Percentiles rank a stretch among this genome's conserved stretches.
Evolutionary conservation across 805 yeast genomes (phyloP).

Genomic region (Wickerhamiella nectarea): DNA sequence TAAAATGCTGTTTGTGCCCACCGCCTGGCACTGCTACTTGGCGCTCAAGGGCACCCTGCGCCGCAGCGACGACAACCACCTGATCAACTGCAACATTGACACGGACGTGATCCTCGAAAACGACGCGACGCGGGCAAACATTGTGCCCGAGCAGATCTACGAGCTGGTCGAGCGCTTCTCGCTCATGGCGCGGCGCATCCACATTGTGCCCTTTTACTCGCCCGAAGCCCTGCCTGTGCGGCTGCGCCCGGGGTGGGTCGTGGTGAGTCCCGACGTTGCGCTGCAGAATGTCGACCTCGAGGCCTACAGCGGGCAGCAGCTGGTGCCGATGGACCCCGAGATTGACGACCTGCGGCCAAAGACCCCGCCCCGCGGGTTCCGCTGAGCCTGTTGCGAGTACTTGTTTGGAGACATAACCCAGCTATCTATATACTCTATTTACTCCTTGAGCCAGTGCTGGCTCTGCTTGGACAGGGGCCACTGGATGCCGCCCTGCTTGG

Average conservation of each 20-base stretch:
- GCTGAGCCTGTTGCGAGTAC: not conserved
- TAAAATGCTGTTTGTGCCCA: conserved; percentile 40
- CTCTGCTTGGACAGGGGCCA: conserved; percentile 21
- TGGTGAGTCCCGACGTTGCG: conserved; percentile 71
- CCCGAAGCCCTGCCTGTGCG: conserved; percentile 41
- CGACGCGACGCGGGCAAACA: conserved; percentile 17
- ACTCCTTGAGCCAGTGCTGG: conserved; percentile 21
- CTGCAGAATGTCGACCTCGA: conserved; percentile 51
- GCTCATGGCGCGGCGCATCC: conserved; percentile 66
- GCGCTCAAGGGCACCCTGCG: conserved; percentile 90
- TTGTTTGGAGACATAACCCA: too few relatives aligned
- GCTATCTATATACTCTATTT: conserved; percentile 3
- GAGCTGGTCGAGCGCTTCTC: conserved; percentile 80
- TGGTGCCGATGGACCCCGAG: conserved; percentile 53
- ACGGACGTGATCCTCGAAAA: conserved; percentile 73
- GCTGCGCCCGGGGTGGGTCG: conserved; percentile 83
- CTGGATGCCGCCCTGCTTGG: conserved; percentile 59
- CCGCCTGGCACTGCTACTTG: conserved; percentile 95
- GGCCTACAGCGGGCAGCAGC: conserved; percentile 26
- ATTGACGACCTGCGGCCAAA: conserved; percentile 75
- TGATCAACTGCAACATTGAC: conserved; percentile 85
- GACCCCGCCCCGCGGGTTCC: conserved; percentile 39
- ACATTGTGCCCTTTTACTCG: conserved; percentile 63
- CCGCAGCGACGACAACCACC: conserved; percentile 66
- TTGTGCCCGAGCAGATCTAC: conserved; percentile 66